Conservation (phyloP, 305 asterid species). For the Nicotiana rustica region DNA sequence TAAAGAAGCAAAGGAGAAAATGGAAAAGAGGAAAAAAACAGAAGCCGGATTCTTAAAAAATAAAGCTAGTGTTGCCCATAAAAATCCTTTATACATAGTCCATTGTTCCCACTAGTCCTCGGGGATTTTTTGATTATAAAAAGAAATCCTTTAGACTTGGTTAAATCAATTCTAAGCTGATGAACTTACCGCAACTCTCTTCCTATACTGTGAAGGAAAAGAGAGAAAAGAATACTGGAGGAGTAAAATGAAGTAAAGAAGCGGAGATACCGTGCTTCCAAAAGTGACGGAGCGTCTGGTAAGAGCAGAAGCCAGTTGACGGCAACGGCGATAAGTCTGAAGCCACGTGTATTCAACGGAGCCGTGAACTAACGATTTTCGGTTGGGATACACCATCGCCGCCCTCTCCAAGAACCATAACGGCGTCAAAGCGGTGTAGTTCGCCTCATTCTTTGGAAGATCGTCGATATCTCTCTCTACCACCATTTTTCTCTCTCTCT, state of each 20-base stretch:
- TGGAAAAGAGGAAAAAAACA: neutral
- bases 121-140: too few relatives aligned
- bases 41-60: neutral
- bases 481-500: neutral
- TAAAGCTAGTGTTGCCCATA: neutral
- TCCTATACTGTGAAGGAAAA: neutral
- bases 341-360: constrained; percentile 76
- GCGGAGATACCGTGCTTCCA: constrained; percentile 69
- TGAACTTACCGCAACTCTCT: neutral
- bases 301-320: constrained; percentile 94
- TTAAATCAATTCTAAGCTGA: neutral
- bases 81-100: neutral
- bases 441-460: constrained; percentile 84
- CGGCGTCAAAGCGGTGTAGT: constrained; percentile 83
- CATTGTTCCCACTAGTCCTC: too few relatives aligned
- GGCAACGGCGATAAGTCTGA: constrained; percentile 90
- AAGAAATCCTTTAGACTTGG: neutral
- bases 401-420: constrained; percentile 84
- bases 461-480: constrained; percentile 82
- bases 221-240: neutral
- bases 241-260: neutral
- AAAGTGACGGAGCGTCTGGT: constrained; percentile 63
- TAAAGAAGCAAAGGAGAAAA: neutral
- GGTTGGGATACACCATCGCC: constrained; percentile 77
- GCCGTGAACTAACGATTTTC: constrained; percentile 77